phyloP scores from a whole-genome alignment of 139 green algal species.

The Coelastrella sp. region DNA sequence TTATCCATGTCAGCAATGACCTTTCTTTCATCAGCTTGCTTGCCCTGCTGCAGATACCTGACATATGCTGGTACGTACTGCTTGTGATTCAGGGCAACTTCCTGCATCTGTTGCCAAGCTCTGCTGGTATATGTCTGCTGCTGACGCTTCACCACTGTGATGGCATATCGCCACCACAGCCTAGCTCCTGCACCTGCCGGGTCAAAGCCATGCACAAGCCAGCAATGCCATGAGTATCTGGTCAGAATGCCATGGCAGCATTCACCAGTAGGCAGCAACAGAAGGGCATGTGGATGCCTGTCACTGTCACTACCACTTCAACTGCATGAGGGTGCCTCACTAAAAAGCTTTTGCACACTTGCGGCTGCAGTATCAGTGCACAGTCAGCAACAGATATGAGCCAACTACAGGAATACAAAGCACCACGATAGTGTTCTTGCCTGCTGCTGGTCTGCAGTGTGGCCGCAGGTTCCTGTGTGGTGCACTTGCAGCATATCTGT shows the following conservation, averaged over 20 bases:
- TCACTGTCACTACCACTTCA: no score
- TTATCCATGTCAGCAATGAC: slow-evolving; percentile 74
- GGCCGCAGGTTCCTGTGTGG: slow-evolving; percentile 75
- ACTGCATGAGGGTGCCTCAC: background rate
- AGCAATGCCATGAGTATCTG: slow-evolving; percentile 1
- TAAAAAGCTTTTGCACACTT: background rate
- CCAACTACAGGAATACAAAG: background rate
- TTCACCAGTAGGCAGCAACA: background rate
- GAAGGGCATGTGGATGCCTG: no score
- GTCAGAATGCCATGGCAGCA: background rate
- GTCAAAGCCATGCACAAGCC: background rate
- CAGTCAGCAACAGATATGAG: background rate
- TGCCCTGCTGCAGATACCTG: slow-evolving; percentile 52
- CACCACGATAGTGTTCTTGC: background rate
- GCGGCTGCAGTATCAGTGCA: background rate
- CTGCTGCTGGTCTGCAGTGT: slow-evolving; percentile 11
- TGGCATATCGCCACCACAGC: slow-evolving; percentile 89
- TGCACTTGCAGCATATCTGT: slow-evolving; percentile 66
- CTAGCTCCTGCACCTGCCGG: slow-evolving; percentile 51
- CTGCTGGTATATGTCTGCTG: slow-evolving; percentile 15
- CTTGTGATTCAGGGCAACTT: slow-evolving; percentile 52
- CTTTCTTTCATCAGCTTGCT: slow-evolving; percentile 54
- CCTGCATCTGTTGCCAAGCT: slow-evolving; percentile 38
- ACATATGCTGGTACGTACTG: slow-evolving; percentile 81
- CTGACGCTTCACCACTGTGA: slow-evolving; percentile 56